phyloP scores from a whole-genome alignment of 2,329 filamentous ascomycete genomes.

The Parascedosporium putredinis region DNA sequence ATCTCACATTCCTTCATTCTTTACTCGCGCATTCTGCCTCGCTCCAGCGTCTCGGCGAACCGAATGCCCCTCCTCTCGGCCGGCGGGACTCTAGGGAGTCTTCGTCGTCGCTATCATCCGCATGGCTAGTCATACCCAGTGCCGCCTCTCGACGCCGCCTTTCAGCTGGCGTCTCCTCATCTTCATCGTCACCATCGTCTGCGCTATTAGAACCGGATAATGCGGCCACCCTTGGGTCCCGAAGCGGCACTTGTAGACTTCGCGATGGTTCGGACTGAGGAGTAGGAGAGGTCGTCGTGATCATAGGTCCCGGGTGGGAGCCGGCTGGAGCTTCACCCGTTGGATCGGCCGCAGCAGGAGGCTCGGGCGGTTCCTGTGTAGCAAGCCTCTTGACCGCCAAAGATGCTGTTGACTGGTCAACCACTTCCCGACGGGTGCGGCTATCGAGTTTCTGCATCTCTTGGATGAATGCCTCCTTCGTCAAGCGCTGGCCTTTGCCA shows the following conservation, averaged over 20 bases:
- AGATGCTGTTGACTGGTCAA: conserved; percentile 39
- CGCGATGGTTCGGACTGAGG: conserved; percentile 15
- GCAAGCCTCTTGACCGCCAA: conserved; percentile 38
- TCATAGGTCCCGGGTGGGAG: not conserved
- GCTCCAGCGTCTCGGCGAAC: conserved; percentile 39
- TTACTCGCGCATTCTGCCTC: conserved; percentile 7
- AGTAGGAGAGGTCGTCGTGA: conserved; percentile 9
- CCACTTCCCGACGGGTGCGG: conserved; percentile 45
- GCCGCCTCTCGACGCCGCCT: conserved; percentile 63
- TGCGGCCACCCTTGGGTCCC: conserved; percentile 1
- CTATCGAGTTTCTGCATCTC: conserved; percentile 65
- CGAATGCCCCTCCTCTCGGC: conserved; percentile 43
- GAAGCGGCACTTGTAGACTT: conserved; percentile 13
- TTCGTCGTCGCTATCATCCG: conserved; percentile 35
- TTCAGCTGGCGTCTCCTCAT: conserved; percentile 62
- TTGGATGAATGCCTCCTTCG: conserved; percentile 67
- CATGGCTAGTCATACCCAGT: conserved; percentile 46
- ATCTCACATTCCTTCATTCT: not conserved
- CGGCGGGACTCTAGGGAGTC: conserved; percentile 43
- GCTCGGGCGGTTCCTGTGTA: conserved; percentile 24
- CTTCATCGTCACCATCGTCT: conserved; percentile 16
- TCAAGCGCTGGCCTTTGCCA: conserved; percentile 64
- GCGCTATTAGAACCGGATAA: conserved; percentile 1
- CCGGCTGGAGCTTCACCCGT: not conserved
- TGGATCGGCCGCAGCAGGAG: conserved; percentile 8